A percentile compares a stretch with the other conserved stretches of the same genome.
phyloP scores from a whole-genome alignment of 805 yeast species.

The Zygoascus flipseniorum region DNA sequence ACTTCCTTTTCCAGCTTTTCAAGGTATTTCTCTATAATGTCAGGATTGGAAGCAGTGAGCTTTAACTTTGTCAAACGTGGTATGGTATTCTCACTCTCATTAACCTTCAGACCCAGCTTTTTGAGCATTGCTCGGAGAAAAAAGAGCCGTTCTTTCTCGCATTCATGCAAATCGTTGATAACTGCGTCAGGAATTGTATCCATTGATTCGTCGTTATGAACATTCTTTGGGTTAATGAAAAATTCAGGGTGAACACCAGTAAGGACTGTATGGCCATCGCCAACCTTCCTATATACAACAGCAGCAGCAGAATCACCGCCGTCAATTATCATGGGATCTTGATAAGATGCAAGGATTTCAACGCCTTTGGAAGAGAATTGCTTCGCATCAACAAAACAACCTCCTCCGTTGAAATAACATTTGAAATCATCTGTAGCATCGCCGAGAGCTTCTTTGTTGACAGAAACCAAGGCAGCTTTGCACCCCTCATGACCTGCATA shows the following conservation, averaged over 20 bases:
- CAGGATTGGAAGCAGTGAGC: slow-evolving; percentile 37
- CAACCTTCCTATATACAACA: slow-evolving; percentile 56
- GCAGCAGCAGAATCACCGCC: slow-evolving; percentile 49
- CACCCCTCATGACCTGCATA: slow-evolving; percentile 77
- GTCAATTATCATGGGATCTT: slow-evolving; percentile 45
- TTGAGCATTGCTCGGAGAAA: slow-evolving; percentile 52
- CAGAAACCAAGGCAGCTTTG: slow-evolving; percentile 41
- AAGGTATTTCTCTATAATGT: slow-evolving; percentile 29
- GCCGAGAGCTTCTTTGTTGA: slow-evolving; percentile 23
- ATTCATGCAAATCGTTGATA: slow-evolving; percentile 30
- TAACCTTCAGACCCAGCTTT: slow-evolving; percentile 64
- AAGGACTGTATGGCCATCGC: slow-evolving; percentile 67
- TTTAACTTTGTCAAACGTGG: slow-evolving; percentile 67
- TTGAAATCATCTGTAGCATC: slow-evolving; percentile 11
- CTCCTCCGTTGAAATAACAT: slow-evolving; percentile 82
- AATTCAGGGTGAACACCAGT: slow-evolving; percentile 91
- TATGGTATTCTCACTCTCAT: slow-evolving; percentile 37
- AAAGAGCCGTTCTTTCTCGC: slow-evolving; percentile 39
- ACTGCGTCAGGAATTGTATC: slow-evolving; percentile 4
- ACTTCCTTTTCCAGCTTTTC: slow-evolving; percentile 25
- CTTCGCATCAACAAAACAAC: slow-evolving; percentile 70
- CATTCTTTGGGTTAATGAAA: slow-evolving; percentile 33
- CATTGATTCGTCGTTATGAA: neutral
- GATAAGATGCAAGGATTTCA: slow-evolving; percentile 65
- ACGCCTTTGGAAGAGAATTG: slow-evolving; percentile 37